Conservation (phyloP, 2,329 filamentous ascomycete genomes). For the Scleromitrula shiraiana region DNA sequence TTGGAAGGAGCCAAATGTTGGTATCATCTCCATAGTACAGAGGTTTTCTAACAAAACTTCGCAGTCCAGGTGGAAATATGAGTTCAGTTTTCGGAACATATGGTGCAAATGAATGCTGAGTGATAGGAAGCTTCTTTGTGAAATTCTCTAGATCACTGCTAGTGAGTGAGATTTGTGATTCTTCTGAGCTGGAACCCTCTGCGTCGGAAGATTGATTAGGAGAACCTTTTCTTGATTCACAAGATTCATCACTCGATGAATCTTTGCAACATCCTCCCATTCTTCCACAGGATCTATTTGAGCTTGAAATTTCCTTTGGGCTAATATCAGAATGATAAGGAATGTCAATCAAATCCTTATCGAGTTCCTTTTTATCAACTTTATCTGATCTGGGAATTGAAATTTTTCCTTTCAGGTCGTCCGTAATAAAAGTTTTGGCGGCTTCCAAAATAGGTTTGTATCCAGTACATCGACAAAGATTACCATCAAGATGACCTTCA, state of each 20-base stretch:
- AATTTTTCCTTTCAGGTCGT: constrained; percentile 34
- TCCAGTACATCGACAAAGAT: constrained; percentile 88
- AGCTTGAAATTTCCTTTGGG: constrained; percentile 7
- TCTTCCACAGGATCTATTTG: constrained; percentile 21
- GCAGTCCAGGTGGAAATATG: constrained; percentile 80
- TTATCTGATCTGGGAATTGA: constrained; percentile 56
- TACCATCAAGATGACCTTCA: constrained; percentile 83
- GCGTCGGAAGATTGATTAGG: constrained; percentile 13
- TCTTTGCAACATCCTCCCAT: constrained; percentile 61
- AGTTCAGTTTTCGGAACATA: constrained; percentile 87
- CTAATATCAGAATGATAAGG: constrained; percentile 19
- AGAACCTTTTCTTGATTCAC: constrained; percentile 6
- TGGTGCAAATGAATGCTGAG: constrained; percentile 57
- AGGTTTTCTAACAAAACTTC: constrained; percentile 69
- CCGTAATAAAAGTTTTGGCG: constrained; percentile 71
- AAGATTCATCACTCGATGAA: constrained; percentile 37
- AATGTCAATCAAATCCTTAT: constrained; percentile 10
- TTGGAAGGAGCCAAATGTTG: constrained; percentile 84
- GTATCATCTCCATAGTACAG: constrained; percentile 88
- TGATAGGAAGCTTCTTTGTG: too few species aligned
- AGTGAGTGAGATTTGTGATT: constrained; percentile 81
- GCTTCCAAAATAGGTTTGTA: constrained; percentile 92
- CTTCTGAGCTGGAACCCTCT: not conserved
- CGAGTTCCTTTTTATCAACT: constrained; percentile 35
- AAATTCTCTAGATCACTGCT: too few species aligned